phyloP scores from a whole-genome alignment of 73 alveolate species.

The Symbiodinium natans region DNA sequence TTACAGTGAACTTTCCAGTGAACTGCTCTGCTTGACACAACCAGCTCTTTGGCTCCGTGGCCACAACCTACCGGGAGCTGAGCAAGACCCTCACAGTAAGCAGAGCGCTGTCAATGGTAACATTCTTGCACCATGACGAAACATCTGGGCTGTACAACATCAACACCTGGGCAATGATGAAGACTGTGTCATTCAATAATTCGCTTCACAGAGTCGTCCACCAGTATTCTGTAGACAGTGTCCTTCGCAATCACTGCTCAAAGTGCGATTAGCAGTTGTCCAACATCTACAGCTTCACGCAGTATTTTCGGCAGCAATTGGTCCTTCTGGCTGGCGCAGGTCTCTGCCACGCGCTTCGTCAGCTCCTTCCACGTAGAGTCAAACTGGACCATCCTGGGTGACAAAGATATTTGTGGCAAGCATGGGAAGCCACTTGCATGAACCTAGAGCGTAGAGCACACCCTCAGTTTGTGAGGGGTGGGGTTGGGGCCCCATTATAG shows the following conservation, averaged over 20 bases:
- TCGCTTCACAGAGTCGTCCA: slow-evolving; percentile 90
- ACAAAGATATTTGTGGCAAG: no score
- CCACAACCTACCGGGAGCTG: neutral
- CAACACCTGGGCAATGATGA: no score
- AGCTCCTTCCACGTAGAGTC: slow-evolving; percentile 84
- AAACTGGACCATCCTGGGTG: slow-evolving; percentile 91
- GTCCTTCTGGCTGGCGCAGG: slow-evolving; percentile 45
- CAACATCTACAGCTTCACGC: no score
- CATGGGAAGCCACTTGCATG: no score
- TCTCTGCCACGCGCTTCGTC: slow-evolving; percentile 44
- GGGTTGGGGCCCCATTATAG: no score
- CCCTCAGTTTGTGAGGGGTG: no score
- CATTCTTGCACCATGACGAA: neutral
- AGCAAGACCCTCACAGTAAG: neutral
- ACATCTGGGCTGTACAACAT: neutral
- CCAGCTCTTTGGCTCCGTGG: no score
- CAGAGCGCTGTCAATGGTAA: neutral
- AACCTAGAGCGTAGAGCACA: no score
- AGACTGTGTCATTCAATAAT: slow-evolving; percentile 44
- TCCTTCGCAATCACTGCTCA: slow-evolving; percentile 13
- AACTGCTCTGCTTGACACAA: no score
- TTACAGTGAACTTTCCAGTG: neutral
- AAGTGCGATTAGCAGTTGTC: no score
- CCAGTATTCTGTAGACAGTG: slow-evolving; percentile 57
- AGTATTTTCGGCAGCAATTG: neutral